A percentile compares a stretch with the other conserved stretches of the same genome.
Evolutionary conservation across 139 green algal genomes (phyloP).

Genomic region (Eudorina sp.): DNA sequence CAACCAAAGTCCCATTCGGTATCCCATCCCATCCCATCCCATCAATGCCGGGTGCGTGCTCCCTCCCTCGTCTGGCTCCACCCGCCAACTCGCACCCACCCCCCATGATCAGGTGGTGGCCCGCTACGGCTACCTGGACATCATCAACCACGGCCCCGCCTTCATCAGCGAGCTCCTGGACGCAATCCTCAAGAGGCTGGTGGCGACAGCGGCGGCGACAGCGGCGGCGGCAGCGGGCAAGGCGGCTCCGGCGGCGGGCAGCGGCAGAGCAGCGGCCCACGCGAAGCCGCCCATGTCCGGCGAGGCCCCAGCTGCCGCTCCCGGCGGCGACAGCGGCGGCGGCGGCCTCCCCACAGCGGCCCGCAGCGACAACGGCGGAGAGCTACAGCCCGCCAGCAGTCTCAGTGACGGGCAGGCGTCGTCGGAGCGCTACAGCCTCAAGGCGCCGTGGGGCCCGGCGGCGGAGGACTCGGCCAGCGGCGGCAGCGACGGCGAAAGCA

Average conservation of each 20-base stretch:
- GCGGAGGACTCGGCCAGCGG: not conserved
- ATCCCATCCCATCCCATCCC: no score
- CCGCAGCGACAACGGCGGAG: not conserved
- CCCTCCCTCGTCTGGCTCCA: no score
- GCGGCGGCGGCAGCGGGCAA: not conserved
- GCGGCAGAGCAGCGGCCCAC: not conserved
- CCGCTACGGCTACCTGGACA: constrained; percentile 70
- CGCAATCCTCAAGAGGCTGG: not conserved
- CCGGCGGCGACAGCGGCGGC: not conserved
- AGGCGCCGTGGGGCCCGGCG: not conserved
- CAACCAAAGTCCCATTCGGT: no score
- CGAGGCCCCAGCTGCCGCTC: not conserved
- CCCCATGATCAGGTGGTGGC: constrained; percentile 63
- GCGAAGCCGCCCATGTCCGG: not conserved
- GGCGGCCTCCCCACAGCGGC: not conserved
- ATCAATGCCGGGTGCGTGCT: no score
- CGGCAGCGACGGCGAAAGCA: not conserved
- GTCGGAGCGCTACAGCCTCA: no score
- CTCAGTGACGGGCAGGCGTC: no score
- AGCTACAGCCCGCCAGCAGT: no score
- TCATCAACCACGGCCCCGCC: constrained; percentile 47
- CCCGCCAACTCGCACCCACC: no score
- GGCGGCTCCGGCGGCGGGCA: not conserved
- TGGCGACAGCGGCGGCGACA: not conserved
- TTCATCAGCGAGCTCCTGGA: constrained; percentile 55